A percentile compares a stretch with the other conserved stretches of the same genome.
Conservation (phyloP, 2,329 filamentous ascomycete genomes). For the Cercospora citrullina region DNA sequence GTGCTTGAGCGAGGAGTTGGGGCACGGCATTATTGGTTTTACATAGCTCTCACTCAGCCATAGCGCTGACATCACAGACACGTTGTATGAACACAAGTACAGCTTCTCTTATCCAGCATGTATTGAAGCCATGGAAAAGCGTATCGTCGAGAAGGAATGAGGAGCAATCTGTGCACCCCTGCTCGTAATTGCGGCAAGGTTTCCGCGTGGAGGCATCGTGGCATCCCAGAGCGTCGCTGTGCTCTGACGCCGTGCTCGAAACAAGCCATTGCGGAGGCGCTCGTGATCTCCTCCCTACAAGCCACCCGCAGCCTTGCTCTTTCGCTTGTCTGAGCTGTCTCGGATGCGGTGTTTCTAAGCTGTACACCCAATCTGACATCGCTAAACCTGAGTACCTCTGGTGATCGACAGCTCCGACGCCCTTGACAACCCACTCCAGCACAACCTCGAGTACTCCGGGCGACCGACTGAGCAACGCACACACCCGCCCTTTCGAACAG, state of each 20-base stretch:
- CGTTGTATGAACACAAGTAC: neutral
- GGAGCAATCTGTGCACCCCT: neutral
- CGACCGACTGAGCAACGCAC: neutral
- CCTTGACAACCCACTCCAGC: neutral
- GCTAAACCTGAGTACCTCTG: neutral
- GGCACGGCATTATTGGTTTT: neutral
- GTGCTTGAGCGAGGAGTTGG: conserved; percentile 9
- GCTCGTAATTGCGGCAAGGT: neutral
- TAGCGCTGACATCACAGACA: neutral
- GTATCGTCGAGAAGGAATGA: neutral
- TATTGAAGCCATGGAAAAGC: neutral
- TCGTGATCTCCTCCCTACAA: neutral
- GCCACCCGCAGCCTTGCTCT: neutral
- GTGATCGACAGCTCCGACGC: conserved; percentile 13
- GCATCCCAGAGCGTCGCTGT: neutral
- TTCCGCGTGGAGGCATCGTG: neutral
- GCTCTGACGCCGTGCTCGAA: neutral
- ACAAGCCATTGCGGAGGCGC: conserved; percentile 1
- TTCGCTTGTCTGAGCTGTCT: neutral
- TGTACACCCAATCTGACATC: neutral
- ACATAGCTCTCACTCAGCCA: neutral
- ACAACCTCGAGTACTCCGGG: neutral
- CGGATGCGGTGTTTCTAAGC: neutral
- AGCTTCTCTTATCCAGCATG: neutral
- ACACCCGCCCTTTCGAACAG: neutral